Base-by-base conservation (phyloP, 148 eudicot species). In the Spergularia marina region DNA sequence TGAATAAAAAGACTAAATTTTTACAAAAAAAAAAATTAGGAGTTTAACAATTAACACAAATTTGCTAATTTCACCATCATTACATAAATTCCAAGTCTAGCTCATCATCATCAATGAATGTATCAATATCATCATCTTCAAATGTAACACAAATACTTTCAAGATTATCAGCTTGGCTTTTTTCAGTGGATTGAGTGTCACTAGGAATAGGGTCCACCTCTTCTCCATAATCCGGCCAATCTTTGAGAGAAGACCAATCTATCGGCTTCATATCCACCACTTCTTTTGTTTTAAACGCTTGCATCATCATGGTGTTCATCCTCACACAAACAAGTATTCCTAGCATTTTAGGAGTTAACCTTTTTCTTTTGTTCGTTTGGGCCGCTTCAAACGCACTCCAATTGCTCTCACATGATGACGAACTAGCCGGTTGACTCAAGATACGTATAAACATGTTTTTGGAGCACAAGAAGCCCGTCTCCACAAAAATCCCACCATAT, bases 351-450 rank as follows among this genome's bases (percentile, higher is more conserved):
- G 73, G 73, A 53, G 44, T 20, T n/a, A 53, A 15, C 41, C 39
- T 53, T 25, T 70, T 70, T 25, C 40, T 70, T 60, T 70, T 70
- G 18, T 70, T 52, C 7, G 44, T 53, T 53, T 53, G 61, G 20
- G 60, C 73, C 39, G 59, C 73, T 70, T 70, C 73, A 70, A 70
- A 70, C n/a, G 60, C 73, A 70, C 73, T 70, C 60, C 73, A 41
- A 1, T 41, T 41, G 44, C 2, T 1, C 1, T 41, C 44, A 41
- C 44, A 41, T 41, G 44, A 41, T 5, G 44, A 70, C 10, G 61
- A 70, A 70, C 61, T 70, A 51, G 60, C 53, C 21, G 44, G 60
- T 53, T 53, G 73, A n/a, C 60, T 70, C 73, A 70, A 68, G 17
- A 53, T 53, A 8, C 41, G 20, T 12, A 70, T 8, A 70, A 10